Conservation (phyloP, 2,329 filamentous ascomycete species). For the Venturiaceae sp. region DNA sequence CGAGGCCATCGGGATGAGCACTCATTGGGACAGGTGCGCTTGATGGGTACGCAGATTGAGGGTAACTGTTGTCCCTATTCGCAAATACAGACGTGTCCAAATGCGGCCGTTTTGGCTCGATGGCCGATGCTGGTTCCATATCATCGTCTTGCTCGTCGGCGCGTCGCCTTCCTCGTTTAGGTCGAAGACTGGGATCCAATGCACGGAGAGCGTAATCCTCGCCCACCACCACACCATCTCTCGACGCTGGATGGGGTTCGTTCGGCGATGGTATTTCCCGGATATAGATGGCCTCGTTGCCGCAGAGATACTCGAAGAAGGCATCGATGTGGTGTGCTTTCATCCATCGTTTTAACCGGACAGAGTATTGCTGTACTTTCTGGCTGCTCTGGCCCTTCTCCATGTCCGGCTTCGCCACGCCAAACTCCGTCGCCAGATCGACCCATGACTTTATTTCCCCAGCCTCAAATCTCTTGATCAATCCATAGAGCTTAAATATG, state of each 20-base stretch:
- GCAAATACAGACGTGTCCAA: slow-evolving; percentile 42
- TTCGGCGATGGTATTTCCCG: slow-evolving; percentile 59
- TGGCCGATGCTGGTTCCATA: slow-evolving; percentile 37
- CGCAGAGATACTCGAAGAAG: slow-evolving; percentile 83
- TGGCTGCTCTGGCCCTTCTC: slow-evolving; percentile 83
- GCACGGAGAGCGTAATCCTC: slow-evolving; percentile 84
- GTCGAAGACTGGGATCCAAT: slow-evolving; percentile 64
- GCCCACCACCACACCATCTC: slow-evolving; percentile 75
- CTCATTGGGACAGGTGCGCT: slow-evolving; percentile 39
- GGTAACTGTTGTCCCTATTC: slow-evolving; percentile 20
- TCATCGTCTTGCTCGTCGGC: slow-evolving; percentile 47
- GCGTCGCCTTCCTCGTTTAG: slow-evolving; percentile 52
- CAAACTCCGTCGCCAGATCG: slow-evolving; percentile 75
- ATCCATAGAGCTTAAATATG: slow-evolving; percentile 64
- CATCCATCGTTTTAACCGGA: slow-evolving; percentile 94
- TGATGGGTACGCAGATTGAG: slow-evolving; percentile 39
- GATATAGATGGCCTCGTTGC: slow-evolving; percentile 71
- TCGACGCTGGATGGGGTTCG: slow-evolving; percentile 53
- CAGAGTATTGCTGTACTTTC: slow-evolving; percentile 91
- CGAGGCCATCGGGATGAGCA: slow-evolving; percentile 46
- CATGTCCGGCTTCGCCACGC: slow-evolving; percentile 73
- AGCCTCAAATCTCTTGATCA: slow-evolving; percentile 67
- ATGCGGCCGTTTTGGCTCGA: slow-evolving; percentile 49
- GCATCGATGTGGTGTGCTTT: slow-evolving; percentile 91
- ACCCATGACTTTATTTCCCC: slow-evolving; percentile 92